Base-by-base conservation (phyloP, 345 rosid genomes). In the Eucalyptus dawsonii region DNA sequence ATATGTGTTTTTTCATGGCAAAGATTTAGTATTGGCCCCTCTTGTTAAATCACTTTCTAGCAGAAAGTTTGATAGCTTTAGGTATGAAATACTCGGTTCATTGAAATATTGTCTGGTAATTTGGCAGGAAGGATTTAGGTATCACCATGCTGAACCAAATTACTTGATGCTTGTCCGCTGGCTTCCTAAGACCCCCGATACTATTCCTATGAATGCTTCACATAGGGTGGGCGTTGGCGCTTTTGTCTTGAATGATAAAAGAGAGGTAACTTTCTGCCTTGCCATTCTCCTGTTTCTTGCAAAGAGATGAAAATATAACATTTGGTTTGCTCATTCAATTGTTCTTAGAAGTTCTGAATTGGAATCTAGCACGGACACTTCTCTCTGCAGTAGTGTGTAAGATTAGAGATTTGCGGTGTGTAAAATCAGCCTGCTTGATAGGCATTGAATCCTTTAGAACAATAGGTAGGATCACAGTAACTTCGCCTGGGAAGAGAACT, bases 91-190 rank as follows among this genome's bases (percentile, higher is more conserved):
- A 49, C 14, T 3, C 7, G 1, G 88, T 51, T 86, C 56, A 86
- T 86, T 24, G 49, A 34, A 37, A 50, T 31, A 50, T 53, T 37
- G 50, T 13, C 88, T 53, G 76, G 29, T 53, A 81, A 50, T 42
- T 69, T 65, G 44, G 81, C 91, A 90, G 91, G 90, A 88, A 88
- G 91, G 91, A 24, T 90, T 90, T 53, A 76, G 88, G 83, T 90
- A 88, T 53, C 91, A 90, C 25, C 91, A 90, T 40, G 91, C 91
- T 5, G 91, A 90, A 89, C 90, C 96, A 53, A 92, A 94, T 60
- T 97, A 95, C 91, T 80, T 97, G 90, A 97, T 97, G 99, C 94
- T 97, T 50, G 97, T 95, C 8, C 49, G 89, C 27, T 97, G 99
- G 99, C 91, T 96, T 86, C 87, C 95, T 67, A 27, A 90, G 3